These are phyloP conservation scores for Talaromyces atroroseus DNA, from an alignment of 2,329 filamentous ascomycete species.

Conservation along the genomic window DNA sequence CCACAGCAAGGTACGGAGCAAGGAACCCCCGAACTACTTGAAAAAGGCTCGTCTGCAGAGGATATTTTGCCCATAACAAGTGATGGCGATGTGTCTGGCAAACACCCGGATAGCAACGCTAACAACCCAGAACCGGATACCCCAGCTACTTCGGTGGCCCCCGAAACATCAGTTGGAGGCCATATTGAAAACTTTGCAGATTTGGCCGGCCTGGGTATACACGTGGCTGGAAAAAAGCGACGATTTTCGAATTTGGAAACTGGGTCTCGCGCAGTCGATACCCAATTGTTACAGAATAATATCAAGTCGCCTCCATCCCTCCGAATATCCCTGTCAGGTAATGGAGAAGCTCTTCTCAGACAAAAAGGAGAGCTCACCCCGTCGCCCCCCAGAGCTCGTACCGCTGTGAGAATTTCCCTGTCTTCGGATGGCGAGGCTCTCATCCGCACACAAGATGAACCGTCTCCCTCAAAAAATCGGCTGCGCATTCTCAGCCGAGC, in stretches of 20 bases:
- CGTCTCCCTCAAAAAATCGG: conserved; percentile 57
- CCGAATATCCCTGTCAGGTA: conserved; percentile 37
- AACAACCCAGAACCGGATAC: neutral
- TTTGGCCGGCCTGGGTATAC: conserved; percentile 6
- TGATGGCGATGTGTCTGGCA: neutral
- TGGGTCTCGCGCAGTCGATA: neutral
- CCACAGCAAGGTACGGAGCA: conserved; percentile 19
- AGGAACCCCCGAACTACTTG: conserved; percentile 1
- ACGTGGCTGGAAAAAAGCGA: conserved; percentile 29
- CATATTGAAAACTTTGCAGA: neutral
- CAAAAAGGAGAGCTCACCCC: conserved; percentile 36
- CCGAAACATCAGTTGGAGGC: conserved; percentile 3
- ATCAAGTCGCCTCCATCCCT: conserved; percentile 33
- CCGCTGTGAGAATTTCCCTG: conserved; percentile 68
- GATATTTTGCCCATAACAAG: neutral
- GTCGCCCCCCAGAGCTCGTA: conserved; percentile 35
- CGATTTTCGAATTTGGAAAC: conserved; percentile 26
- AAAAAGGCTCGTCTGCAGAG: neutral
- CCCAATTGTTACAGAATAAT: conserved; percentile 1
- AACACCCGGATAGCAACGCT: neutral
- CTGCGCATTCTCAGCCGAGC: conserved; percentile 44
- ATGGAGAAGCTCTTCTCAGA: conserved; percentile 35
- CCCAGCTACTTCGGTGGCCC: neutral
- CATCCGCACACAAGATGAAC: conserved; percentile 65
- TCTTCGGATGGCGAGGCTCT: conserved; percentile 90